These are phyloP conservation scores for Verruconis gallopava DNA, from an alignment of 2,329 filamentous ascomycete species.

Conservation along the genomic window DNA sequence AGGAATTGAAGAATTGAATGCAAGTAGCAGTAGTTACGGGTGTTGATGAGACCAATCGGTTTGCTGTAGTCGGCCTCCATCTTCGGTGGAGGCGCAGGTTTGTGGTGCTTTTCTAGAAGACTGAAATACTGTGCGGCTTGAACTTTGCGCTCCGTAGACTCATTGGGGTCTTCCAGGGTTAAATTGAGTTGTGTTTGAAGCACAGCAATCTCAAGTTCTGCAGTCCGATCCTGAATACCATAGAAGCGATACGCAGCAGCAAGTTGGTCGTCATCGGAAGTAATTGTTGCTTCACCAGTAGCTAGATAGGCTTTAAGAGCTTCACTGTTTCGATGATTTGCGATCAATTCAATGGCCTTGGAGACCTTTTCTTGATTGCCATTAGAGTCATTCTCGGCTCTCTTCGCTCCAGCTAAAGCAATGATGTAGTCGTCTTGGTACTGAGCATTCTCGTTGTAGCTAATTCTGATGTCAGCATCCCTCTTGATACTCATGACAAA, in stretches of 20 bases:
- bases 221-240: conserved; percentile 38
- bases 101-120: conserved; percentile 2
- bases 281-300: conserved; percentile 35
- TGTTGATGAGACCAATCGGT: conserved; percentile 80
- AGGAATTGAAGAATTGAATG: conserved; percentile 95
- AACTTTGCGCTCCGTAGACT: conserved; percentile 2
- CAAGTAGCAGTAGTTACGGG: conserved; percentile 95
- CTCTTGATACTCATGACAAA: no score
- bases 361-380: conserved; percentile 35
- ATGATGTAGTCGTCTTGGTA: conserved; percentile 3
- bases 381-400: conserved; percentile 35
- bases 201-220: conserved; percentile 35
- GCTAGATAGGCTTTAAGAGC: conserved; percentile 31
- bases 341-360: conserved; percentile 47
- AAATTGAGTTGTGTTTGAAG: conserved; percentile 14
- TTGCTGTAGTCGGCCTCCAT: conserved; percentile 15
- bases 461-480: no score
- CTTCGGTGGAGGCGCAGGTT: background rate
- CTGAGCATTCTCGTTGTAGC: conserved; percentile 1
- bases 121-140: conserved; percentile 5
- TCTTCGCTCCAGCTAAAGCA: conserved; percentile 20
- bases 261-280: conserved; percentile 35
- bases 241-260: conserved; percentile 25
- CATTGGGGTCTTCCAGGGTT: conserved; percentile 4
- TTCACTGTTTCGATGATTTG: conserved; percentile 43